A percentile compares a stretch with the other conserved stretches of the same genome.
Evolutionary conservation across 768 basidiomycete genomes (phyloP).

Genomic region (Russula sp.): DNA sequence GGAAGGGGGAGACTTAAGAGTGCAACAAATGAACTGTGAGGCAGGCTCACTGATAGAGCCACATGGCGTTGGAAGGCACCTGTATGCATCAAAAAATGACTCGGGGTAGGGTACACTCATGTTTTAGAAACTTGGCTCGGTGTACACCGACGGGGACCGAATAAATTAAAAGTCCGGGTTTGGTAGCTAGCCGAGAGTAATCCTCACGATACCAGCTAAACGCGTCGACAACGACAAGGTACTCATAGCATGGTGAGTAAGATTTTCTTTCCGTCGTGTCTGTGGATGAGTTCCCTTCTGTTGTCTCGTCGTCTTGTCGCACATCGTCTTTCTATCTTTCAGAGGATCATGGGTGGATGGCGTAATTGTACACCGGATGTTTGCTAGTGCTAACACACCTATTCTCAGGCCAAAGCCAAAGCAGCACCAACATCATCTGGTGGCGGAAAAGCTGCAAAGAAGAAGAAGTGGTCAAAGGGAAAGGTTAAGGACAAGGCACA

Average conservation of each 20-base stretch:
- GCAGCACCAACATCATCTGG: constrained; percentile 56
- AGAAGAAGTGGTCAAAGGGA: constrained; percentile 99
- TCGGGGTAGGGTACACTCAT: no score
- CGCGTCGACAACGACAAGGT: constrained; percentile 27
- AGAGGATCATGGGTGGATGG: constrained; percentile 29
- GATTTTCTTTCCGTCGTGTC: neutral
- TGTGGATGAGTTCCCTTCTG: neutral
- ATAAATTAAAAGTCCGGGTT: neutral
- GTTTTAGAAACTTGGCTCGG: neutral
- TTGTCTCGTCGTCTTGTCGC: constrained; percentile 5
- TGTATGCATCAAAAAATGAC: no score
- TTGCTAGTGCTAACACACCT: constrained; percentile 15
- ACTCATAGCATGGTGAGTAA: constrained; percentile 32
- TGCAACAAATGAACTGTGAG: no score
- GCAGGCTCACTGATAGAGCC: no score
- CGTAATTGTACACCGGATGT: constrained; percentile 24
- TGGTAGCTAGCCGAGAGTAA: neutral
- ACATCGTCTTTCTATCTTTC: constrained; percentile 2
- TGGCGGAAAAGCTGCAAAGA: constrained; percentile 89
- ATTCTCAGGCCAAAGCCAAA: constrained; percentile 52
- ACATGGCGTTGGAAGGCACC: no score
- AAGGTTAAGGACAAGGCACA: constrained; percentile 99
- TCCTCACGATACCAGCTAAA: neutral
- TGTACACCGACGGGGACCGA: neutral
- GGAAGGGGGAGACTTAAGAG: no score